phyloP scores from a whole-genome alignment of 345 rosid species.

The Brassica incana region DNA sequence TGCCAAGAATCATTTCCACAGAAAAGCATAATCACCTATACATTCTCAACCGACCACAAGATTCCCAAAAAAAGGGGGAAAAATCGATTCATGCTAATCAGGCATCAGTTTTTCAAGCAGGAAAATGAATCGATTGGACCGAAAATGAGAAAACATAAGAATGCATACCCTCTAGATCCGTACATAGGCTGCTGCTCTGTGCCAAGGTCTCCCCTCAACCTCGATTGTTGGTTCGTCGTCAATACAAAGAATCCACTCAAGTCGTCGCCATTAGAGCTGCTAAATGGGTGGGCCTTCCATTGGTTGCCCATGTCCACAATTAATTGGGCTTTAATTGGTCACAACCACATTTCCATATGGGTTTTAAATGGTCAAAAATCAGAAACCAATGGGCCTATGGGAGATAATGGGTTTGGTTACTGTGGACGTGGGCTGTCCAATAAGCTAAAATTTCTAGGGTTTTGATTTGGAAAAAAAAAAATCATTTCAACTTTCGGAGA shows the following conservation, averaged over 20 bases:
- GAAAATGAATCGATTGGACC: not conserved
- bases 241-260: not conserved
- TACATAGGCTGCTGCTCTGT: constrained; percentile 40
- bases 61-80: not conserved
- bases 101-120: not conserved
- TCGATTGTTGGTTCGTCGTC: not conserved
- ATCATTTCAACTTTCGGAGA: no score
- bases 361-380: no score
- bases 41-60: not conserved
- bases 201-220: not conserved
- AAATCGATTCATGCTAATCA: not conserved
- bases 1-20: not conserved
- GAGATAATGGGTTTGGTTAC: no score
- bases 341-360: no score
- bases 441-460: no score
- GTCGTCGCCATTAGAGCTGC: not conserved
- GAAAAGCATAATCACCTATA: not conserved
- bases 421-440: no score
- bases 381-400: no score
- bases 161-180: constrained; percentile 57
- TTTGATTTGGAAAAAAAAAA: no score
- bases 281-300: no score
- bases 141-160: not conserved
- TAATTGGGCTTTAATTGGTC: no score
- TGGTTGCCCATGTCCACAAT: no score